Conservation (phyloP, 345 rosid species). For the Garcia nutans region DNA sequence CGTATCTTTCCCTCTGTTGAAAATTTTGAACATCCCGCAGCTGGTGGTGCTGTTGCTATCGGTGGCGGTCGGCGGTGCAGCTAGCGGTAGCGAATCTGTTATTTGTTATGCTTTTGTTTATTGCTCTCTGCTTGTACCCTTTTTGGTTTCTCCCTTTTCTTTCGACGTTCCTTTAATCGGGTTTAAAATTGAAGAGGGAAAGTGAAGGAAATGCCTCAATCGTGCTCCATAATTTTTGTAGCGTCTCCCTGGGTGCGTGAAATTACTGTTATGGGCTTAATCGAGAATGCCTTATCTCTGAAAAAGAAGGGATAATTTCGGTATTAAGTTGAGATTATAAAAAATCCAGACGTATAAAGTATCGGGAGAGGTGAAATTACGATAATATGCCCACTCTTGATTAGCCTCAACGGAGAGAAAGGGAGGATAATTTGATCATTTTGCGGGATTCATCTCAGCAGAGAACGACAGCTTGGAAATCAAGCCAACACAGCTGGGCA, state of each 20-base stretch:
- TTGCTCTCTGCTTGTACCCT: background rate
- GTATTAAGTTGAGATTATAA: background rate
- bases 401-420: too few relatives aligned
- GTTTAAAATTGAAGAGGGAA: conserved; percentile 27
- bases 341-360: background rate
- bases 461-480: conserved; percentile 28
- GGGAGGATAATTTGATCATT: background rate
- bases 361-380: background rate
- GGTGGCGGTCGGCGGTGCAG: background rate
- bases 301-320: background rate
- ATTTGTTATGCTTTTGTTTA: background rate
- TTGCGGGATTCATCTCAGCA: background rate
- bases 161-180: background rate
- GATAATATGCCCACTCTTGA: background rate
- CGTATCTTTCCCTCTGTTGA: conserved; percentile 19
- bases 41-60: background rate
- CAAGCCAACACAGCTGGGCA: conserved; percentile 16
- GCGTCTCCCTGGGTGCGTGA: background rate
- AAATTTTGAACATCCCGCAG: conserved; percentile 17
- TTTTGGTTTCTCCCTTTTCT: background rate
- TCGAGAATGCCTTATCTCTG: background rate
- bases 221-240: background rate
- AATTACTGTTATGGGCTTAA: conserved; percentile 2
- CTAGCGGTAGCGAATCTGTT: background rate
- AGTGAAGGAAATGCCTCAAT: background rate